Conservation (phyloP, 805 yeast genomes). For the Hanseniaspora valbyensis region DNA sequence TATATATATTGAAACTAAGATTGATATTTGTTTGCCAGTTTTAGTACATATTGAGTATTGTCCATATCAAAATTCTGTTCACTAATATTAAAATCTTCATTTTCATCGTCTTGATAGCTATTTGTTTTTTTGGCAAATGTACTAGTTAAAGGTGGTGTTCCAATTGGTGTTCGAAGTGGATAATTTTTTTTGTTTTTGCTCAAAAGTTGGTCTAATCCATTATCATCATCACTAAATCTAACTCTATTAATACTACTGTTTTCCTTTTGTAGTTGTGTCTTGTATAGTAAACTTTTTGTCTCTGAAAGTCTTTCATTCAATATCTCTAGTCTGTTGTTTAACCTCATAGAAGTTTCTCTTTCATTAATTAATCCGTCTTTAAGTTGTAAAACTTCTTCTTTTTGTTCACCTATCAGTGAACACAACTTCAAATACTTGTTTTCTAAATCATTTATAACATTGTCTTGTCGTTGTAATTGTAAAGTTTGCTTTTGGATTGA, state of each 20-base stretch:
- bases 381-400: neutral
- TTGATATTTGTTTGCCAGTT: conserved; percentile 7
- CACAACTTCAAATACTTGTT: conserved; percentile 1
- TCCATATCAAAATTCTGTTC: neutral
- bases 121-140: neutral
- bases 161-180: neutral
- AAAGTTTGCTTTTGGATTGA: conserved; percentile 3
- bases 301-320: conserved; percentile 10
- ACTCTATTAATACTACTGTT: neutral
- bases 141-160: neutral
- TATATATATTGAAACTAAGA: neutral
- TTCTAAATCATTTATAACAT: conserved; percentile 6
- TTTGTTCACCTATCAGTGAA: neutral
- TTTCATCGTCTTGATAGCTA: neutral
- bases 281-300: conserved; percentile 6
- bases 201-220: neutral
- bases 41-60: conserved; percentile 12
- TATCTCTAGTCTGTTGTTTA: conserved; percentile 3
- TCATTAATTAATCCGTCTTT: conserved; percentile 5
- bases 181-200: neutral
- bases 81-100: neutral
- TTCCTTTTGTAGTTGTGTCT: neutral
- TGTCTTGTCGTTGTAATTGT: neutral
- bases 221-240: too few species aligned
- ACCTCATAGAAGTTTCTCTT: neutral